Conservation (phyloP, 805 yeast species). For the Starmera pachycereana region DNA sequence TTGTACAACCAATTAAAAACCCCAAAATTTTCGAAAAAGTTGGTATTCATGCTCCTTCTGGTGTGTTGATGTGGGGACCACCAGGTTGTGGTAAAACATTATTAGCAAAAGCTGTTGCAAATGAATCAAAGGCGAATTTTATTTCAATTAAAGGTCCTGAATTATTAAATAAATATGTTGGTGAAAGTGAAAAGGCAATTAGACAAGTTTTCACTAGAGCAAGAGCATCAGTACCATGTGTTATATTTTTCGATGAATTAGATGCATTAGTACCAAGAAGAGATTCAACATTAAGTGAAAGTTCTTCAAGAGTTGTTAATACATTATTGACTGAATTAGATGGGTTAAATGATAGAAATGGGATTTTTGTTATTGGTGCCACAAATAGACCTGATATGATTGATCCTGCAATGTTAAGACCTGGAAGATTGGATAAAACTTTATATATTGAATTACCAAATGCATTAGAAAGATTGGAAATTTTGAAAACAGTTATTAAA, state of each 20-base stretch:
- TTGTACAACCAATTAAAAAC: conserved; percentile 89
- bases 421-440: conserved; percentile 92
- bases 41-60: conserved; percentile 95
- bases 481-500: conserved; percentile 63
- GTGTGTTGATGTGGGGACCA: conserved; percentile 97
- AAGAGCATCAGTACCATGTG: conserved; percentile 86
- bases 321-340: conserved; percentile 90
- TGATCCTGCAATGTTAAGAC: conserved; percentile 96
- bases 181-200: conserved; percentile 90
- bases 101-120: conserved; percentile 95
- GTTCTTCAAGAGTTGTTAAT: conserved; percentile 89
- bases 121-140: conserved; percentile 92
- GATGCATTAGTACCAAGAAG: conserved; percentile 95
- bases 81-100: conserved; percentile 99
- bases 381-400: conserved; percentile 97
- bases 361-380: conserved; percentile 92
- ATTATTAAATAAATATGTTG: conserved; percentile 85
- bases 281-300: conserved; percentile 79
- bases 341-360: conserved; percentile 86
- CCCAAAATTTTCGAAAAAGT: conserved; percentile 86
- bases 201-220: conserved; percentile 91
- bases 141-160: conserved; percentile 96
- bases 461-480: conserved; percentile 69
- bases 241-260: conserved; percentile 89
- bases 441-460: conserved; percentile 84